Conservation (phyloP, 139 green algal species). For the Micractinium sp. region DNA sequence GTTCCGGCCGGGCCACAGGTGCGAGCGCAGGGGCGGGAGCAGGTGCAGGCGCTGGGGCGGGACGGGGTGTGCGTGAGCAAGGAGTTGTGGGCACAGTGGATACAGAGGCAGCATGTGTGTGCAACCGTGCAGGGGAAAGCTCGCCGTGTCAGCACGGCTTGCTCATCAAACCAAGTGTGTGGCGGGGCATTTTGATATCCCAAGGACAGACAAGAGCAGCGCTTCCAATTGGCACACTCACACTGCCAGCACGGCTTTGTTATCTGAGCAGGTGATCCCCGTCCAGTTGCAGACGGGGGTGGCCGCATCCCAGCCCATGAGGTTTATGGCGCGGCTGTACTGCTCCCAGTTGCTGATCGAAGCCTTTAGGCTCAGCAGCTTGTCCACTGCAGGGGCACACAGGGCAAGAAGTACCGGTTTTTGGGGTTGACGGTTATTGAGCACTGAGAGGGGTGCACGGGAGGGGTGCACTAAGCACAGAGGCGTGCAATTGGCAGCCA, state of each 20-base stretch:
- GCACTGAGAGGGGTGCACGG: background rate
- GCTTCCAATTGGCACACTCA: background rate
- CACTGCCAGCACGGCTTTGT: background rate
- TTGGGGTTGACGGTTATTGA: background rate
- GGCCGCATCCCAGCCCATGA: background rate
- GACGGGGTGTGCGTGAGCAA: no score
- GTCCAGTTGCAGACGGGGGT: background rate
- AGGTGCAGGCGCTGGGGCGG: no score
- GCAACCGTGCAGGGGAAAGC: no score
- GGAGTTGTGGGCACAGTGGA: no score
- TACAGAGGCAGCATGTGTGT: background rate
- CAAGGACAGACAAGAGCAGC: background rate
- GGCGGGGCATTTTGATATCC: no score
- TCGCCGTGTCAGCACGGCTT: background rate
- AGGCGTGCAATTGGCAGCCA: no score
- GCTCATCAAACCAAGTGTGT: no score
- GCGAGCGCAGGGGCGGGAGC: no score
- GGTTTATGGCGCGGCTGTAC: background rate
- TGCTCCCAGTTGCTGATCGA: background rate
- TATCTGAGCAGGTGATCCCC: background rate
- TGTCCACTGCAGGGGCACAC: background rate
- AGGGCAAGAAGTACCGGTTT: background rate
- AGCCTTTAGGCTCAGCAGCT: background rate
- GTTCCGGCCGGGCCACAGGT: no score
- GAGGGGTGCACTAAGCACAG: no score